phyloP scores from a whole-genome alignment of 2,329 filamentous ascomycete species.

The Drechslerella dactyloides region DNA sequence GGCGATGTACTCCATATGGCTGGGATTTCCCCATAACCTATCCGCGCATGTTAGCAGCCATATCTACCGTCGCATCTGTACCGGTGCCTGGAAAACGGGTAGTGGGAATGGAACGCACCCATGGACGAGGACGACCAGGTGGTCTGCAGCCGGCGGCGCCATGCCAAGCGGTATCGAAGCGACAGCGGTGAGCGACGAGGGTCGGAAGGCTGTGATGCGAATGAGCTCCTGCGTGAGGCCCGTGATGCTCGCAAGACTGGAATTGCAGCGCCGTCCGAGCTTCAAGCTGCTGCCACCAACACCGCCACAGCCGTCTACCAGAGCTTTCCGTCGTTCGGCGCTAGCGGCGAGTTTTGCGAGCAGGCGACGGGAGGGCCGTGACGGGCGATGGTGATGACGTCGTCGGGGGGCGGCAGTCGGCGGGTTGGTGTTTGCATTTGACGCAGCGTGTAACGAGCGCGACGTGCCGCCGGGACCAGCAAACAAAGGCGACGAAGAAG shows the following conservation, averaged over 20 bases:
- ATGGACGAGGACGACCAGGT: slow-evolving; percentile 79
- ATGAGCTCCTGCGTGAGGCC: slow-evolving; percentile 41
- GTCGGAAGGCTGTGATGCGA: slow-evolving; percentile 37
- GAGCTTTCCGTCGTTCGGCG: neutral
- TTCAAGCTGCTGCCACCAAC: neutral
- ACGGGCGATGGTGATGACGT: neutral
- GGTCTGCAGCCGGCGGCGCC: slow-evolving; percentile 62
- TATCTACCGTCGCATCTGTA: too few relatives aligned
- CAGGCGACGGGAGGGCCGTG: neutral
- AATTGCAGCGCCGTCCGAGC: slow-evolving; percentile 8
- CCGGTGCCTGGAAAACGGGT: too few relatives aligned
- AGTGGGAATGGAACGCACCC: slow-evolving; percentile 63
- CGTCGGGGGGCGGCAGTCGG: neutral
- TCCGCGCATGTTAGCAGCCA: slow-evolving; percentile 46
- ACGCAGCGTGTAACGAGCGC: too few relatives aligned
- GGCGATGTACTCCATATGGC: slow-evolving; percentile 73
- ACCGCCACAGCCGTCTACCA: neutral
- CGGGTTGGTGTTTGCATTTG: too few relatives aligned
- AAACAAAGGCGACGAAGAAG: neutral
- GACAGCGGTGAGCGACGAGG: slow-evolving; percentile 8
- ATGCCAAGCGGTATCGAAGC: slow-evolving; percentile 29
- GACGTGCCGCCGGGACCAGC: too few relatives aligned
- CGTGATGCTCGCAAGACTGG: slow-evolving; percentile 36
- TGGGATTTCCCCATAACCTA: slow-evolving; percentile 79
- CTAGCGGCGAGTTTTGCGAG: slow-evolving; percentile 26